Evolutionary conservation across 2,329 filamentous ascomycete species (phyloP).

Genomic region (Phaeosphaeria sp.): DNA sequence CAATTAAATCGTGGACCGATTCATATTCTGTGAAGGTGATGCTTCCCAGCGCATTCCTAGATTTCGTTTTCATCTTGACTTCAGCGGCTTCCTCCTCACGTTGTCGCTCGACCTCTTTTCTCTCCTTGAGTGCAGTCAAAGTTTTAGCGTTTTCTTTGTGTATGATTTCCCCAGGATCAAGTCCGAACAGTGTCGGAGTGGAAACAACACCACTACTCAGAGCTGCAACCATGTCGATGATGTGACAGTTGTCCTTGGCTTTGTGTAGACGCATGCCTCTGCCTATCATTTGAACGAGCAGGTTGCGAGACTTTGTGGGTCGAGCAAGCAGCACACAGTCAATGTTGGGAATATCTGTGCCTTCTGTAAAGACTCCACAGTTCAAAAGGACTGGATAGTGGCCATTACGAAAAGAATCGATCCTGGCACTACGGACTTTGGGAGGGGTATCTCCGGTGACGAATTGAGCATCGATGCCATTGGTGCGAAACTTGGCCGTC

Average conservation of each 20-base stretch:
- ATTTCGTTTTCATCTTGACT: conserved; percentile 56
- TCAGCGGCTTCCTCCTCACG: conserved; percentile 69
- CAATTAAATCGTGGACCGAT: conserved; percentile 87
- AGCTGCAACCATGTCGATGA: conserved; percentile 94
- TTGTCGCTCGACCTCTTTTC: conserved; percentile 53
- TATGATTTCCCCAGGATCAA: conserved; percentile 82
- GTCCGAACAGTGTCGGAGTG: conserved; percentile 88
- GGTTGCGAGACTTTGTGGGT: conserved; percentile 89
- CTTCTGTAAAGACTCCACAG: conserved; percentile 95
- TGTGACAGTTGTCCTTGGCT: conserved; percentile 85
- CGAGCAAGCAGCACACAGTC: conserved; percentile 89
- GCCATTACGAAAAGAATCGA: conserved; percentile 77
- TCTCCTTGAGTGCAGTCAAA: conserved; percentile 63
- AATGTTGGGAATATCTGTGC: conserved; percentile 96
- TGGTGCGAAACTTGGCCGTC: conserved; percentile 74
- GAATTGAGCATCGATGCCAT: conserved; percentile 82
- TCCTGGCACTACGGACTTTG: conserved; percentile 69
- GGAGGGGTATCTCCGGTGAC: conserved; percentile 83
- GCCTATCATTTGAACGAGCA: conserved; percentile 97
- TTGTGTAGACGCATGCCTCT: conserved; percentile 84
- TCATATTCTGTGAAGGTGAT: conserved; percentile 90
- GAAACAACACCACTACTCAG: conserved; percentile 85
- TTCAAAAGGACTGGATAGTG: conserved; percentile 90
- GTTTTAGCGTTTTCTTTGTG: conserved; percentile 68
- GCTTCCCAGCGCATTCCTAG: conserved; percentile 48